Conservation (phyloP, 768 basidiomycete genomes). For the Suillus brevipes region DNA sequence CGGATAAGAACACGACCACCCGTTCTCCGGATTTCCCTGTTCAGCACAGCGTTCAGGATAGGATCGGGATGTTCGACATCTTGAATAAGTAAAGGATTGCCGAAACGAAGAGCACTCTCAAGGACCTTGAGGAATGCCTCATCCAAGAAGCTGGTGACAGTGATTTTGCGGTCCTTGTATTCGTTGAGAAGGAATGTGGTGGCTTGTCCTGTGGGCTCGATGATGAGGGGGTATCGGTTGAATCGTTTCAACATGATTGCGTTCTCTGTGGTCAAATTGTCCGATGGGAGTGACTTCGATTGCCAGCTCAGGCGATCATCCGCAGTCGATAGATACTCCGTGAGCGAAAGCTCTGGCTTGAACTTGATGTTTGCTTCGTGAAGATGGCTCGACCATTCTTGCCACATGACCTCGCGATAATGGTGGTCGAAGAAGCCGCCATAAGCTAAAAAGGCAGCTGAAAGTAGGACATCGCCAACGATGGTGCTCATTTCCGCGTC, state of each 20-base stretch:
- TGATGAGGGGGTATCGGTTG: constrained; percentile 95
- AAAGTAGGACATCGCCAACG: constrained; percentile 93
- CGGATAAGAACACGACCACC: constrained; percentile 97
- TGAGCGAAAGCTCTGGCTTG: constrained; percentile 88
- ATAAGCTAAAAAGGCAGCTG: constrained; percentile 95
- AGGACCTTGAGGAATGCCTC: constrained; percentile 98
- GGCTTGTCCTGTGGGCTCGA: constrained; percentile 98
- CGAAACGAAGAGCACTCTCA: constrained; percentile 98
- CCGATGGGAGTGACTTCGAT: constrained; percentile 91
- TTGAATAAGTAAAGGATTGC: constrained; percentile 95
- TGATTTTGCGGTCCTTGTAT: constrained; percentile 95
- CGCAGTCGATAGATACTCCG: constrained; percentile 95
- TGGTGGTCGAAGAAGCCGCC: constrained; percentile 98
- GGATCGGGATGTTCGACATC: constrained; percentile 98
- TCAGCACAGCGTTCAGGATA: constrained; percentile 94
- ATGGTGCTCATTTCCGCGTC: constrained; percentile 99
- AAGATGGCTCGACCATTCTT: constrained; percentile 90
- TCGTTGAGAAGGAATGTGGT: constrained; percentile 92
- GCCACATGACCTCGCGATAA: constrained; percentile 97
- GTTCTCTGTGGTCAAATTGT: constrained; percentile 95
- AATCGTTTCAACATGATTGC: constrained; percentile 99
- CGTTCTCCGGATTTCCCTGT: constrained; percentile 93
- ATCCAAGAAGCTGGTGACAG: constrained; percentile 97
- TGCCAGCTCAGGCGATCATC: constrained; percentile 97
- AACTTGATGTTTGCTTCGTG: constrained; percentile 87